Base-by-base conservation (phyloP, 148 eudicot species). In the Camellia granthamiana region DNA sequence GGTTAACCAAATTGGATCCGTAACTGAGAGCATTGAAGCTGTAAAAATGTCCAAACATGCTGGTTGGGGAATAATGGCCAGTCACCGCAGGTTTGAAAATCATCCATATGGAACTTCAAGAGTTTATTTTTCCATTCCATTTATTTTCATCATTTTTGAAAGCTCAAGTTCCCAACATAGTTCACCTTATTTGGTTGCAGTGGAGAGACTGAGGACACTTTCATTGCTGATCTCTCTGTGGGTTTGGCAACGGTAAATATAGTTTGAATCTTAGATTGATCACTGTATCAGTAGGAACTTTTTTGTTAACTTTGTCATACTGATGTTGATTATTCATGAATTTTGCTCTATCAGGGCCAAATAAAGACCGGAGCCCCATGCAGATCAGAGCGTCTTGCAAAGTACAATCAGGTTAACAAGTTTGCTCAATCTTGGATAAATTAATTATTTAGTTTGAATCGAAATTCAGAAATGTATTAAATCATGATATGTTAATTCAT, bases 61-160 rank as follows among this genome's bases (percentile, higher is more conserved):
- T 87, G 97, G 98, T 47, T 94, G 98, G 98, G 98, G 98, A 80
- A 97, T 94, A 9, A 94, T 94, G 97, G 88, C 99, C 85, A 93
- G 97, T 86, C 99, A 96, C 87, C 94, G 97, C 80, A 94, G 97
- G 97, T 91, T 73, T 77, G 79, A 60, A 38, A 55, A 70, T 49
- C 11, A 14, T 3, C 18, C 59, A 21, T 7, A 56, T 5, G 5
- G 11, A n/a, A 41, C 23, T 12, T 60, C 51, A 49, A 5, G n/a
- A 30, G 43, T 47, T 52, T 9, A 5, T 14, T 5, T 23, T 9
- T 60, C 38, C 11, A 11, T 7, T 69, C 43, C 55, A 69, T 41
- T 72, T 66, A 60, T 38, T 66, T 43, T 44, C n/a, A 3, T 8
- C 18, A 13, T 10, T 41, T 21, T 16, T 76, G 9, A n/a, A 67